Evolutionary conservation across 2,329 filamentous ascomycete genomes (phyloP).

Genomic region (Fusarium succisae): DNA sequence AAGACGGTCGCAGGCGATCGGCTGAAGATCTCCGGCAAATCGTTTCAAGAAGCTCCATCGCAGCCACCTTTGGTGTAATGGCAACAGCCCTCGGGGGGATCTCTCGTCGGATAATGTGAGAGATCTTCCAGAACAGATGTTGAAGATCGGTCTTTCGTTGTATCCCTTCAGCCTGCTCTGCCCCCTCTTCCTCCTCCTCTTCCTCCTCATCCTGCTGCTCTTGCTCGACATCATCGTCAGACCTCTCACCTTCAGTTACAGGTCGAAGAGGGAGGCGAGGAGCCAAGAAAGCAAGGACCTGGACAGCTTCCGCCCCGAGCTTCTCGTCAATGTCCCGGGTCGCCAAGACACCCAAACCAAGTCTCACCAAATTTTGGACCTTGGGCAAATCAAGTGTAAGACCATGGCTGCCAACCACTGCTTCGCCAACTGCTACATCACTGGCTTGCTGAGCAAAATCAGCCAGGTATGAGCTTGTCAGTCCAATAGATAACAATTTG

Average conservation of each 20-base stretch:
- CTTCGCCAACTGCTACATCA: conserved; percentile 60
- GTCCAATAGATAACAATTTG: conserved; percentile 77
- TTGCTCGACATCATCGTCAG: conserved; percentile 51
- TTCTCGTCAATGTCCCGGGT: conserved; percentile 73
- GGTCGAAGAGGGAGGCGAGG: conserved; percentile 57
- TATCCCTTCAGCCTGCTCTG: conserved; percentile 55
- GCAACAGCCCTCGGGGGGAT: conserved; percentile 69
- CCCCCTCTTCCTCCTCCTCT: conserved; percentile 56
- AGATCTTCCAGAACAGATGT: conserved; percentile 82
- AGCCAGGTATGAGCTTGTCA: conserved; percentile 80
- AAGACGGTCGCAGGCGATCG: conserved; percentile 66
- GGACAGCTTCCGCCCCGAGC: conserved; percentile 80
- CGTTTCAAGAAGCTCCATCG: conserved; percentile 77
- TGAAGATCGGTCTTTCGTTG: conserved; percentile 61
- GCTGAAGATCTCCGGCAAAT: conserved; percentile 70
- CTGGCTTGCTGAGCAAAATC: conserved; percentile 75
- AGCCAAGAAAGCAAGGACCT: conserved; percentile 85
- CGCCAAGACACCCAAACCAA: conserved; percentile 64
- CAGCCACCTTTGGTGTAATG: conserved; percentile 78
- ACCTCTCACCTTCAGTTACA: conserved; percentile 52
- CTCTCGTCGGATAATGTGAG: conserved; percentile 81
- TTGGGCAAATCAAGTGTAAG: conserved; percentile 72
- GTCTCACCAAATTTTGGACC: conserved; percentile 67
- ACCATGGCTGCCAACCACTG: conserved; percentile 75
- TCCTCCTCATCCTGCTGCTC: conserved; percentile 57